phyloP scores from a whole-genome alignment of 176 grass and related monocot species.

The Oryza longistaminata region DNA sequence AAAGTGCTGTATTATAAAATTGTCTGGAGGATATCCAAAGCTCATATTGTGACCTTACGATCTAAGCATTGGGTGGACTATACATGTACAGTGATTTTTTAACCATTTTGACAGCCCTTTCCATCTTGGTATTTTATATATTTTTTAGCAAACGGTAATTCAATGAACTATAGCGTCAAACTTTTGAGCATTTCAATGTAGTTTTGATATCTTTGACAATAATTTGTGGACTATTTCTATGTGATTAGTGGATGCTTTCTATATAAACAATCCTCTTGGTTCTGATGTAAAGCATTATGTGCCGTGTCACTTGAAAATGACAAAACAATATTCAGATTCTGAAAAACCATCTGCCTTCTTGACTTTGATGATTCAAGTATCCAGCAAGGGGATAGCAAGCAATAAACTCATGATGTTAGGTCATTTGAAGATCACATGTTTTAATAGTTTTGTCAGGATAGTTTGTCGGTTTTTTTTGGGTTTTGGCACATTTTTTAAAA shows the following conservation, averaged over 20 bases:
- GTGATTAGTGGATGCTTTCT: not conserved
- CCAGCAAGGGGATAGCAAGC: not conserved
- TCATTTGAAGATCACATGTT: not conserved
- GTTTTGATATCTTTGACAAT: not conserved
- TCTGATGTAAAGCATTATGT: not conserved
- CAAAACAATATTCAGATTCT: not conserved
- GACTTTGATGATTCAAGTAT: not conserved
- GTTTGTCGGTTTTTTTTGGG: not conserved
- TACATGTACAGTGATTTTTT: conserved; percentile 15
- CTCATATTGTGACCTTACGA: not conserved
- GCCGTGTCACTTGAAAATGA: conserved; percentile 3
- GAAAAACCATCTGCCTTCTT: not conserved
- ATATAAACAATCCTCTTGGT: not conserved
- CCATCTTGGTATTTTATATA: not conserved
- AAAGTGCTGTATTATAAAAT: not conserved
- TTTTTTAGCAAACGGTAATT: not conserved
- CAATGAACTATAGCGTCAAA: not conserved
- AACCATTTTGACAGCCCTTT: not conserved
- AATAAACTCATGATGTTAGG: not conserved
- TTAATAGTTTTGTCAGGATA: not conserved
- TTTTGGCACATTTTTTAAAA: too few species aligned
- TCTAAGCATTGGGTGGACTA: not conserved
- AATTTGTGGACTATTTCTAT: not conserved
- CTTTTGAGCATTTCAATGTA: not conserved
- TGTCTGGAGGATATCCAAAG: not conserved